These are phyloP conservation scores for Boletellus ananiceps DNA, from an alignment of 768 basidiomycete genomes.

Conservation along the genomic window DNA sequence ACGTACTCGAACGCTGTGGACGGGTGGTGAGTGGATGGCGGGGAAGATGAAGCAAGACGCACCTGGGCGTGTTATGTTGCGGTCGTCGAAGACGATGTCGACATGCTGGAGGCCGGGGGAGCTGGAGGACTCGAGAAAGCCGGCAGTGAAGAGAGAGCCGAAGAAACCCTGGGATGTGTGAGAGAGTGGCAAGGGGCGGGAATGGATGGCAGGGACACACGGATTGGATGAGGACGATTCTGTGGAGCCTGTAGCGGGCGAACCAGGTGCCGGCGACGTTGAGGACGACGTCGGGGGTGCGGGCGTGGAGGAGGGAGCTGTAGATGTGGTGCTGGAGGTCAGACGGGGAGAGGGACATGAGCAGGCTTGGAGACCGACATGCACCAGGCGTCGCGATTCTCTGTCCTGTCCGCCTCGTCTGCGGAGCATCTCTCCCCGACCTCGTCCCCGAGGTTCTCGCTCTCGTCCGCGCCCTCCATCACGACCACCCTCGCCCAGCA, in stretches of 20 bases:
- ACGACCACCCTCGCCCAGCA: slow-evolving; percentile 39
- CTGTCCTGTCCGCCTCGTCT: slow-evolving; percentile 55
- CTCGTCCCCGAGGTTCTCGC: slow-evolving; percentile 65
- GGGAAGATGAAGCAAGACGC: slow-evolving; percentile 21
- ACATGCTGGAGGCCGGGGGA: slow-evolving; percentile 45
- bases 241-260: slow-evolving; percentile 75
- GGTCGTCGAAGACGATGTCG: slow-evolving; percentile 72
- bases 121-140: slow-evolving; percentile 59
- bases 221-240: slow-evolving; percentile 84
- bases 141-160: slow-evolving; percentile 77
- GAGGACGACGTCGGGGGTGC: slow-evolving; percentile 76
- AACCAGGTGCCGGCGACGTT: slow-evolving; percentile 63
- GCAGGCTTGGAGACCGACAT: slow-evolving; percentile 25
- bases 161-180: slow-evolving; percentile 68
- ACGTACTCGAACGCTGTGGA: slow-evolving; percentile 83
- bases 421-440: slow-evolving; percentile 51
- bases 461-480: slow-evolving; percentile 51
- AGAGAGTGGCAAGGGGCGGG: neutral
- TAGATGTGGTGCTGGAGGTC: slow-evolving; percentile 77
- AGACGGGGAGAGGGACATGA: slow-evolving; percentile 41
- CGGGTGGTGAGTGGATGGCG: neutral
- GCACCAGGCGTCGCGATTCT: slow-evolving; percentile 61
- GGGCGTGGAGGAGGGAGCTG: slow-evolving; percentile 61
- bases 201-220: slow-evolving; percentile 39
- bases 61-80: slow-evolving; percentile 87